Conservation (phyloP, 176 grass and related monocot species). For the Aegilops bicornis region DNA sequence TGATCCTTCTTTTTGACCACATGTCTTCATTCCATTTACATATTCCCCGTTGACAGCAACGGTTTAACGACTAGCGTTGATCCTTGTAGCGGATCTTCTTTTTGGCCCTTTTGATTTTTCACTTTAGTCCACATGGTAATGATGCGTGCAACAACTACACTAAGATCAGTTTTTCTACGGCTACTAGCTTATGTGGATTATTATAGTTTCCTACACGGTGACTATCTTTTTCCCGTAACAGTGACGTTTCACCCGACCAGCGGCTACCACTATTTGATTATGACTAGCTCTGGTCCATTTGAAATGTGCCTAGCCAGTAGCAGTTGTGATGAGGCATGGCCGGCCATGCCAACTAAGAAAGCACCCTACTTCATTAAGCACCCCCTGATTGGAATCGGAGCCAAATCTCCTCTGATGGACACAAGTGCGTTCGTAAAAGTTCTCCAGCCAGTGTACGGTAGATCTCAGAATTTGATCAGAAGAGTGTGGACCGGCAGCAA, state of each 20-base stretch:
- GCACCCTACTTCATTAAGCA: background rate
- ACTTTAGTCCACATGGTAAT: constrained; percentile 39
- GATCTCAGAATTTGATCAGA: too few species aligned
- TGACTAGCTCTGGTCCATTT: background rate
- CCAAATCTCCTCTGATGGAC: background rate
- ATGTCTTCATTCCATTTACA: background rate
- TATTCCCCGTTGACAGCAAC: constrained; percentile 7
- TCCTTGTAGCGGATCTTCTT: background rate
- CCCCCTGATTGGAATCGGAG: background rate
- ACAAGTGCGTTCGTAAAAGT: background rate
- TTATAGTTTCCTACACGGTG: background rate
- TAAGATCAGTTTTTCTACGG: background rate
- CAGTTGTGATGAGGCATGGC: background rate
- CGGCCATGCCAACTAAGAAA: background rate
- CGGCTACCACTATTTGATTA: background rate
- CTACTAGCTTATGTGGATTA: background rate
- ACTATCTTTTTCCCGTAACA: background rate
- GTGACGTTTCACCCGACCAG: background rate
- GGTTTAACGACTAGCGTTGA: constrained; percentile 13
- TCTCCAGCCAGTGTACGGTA: background rate
- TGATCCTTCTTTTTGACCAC: background rate
- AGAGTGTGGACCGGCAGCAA: too few species aligned
- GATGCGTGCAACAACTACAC: background rate
- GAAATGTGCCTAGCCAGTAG: background rate
- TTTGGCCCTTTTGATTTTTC: background rate